Evolutionary conservation across 2,329 filamentous ascomycete species (phyloP).

Genomic region (Xylariaceae sp.): DNA sequence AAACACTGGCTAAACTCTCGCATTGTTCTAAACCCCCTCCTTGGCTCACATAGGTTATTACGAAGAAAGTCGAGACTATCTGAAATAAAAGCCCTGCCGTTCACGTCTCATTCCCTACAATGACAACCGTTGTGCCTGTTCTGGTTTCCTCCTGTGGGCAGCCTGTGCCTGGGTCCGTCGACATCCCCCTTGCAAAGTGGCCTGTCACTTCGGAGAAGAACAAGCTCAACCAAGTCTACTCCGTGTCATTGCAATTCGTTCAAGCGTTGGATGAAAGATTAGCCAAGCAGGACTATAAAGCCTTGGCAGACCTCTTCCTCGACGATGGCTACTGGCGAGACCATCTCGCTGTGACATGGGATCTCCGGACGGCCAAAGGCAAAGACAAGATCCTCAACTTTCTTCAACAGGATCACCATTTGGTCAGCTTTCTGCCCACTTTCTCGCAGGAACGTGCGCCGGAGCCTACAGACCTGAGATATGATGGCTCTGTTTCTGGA

Average conservation of each 20-base stretch:
- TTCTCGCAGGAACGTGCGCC: slow-evolving; percentile 38
- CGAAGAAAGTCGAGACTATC: neutral
- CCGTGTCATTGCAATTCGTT: slow-evolving; percentile 35
- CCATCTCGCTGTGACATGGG: slow-evolving; percentile 51
- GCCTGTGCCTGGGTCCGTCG: slow-evolving; percentile 33
- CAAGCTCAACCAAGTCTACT: slow-evolving; percentile 32
- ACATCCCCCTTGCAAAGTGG: slow-evolving; percentile 37
- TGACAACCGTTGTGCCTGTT: slow-evolving; percentile 9
- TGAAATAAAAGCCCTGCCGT: neutral
- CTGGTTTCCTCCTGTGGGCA: slow-evolving; percentile 27
- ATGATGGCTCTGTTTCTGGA: slow-evolving; percentile 39
- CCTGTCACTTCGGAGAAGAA: slow-evolving; percentile 33
- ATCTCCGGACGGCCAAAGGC: slow-evolving; percentile 49
- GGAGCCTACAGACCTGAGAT: slow-evolving; percentile 38
- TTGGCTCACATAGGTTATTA: neutral
- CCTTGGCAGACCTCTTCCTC: slow-evolving; percentile 41
- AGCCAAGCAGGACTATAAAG: slow-evolving; percentile 29
- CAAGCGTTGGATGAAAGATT: slow-evolving; percentile 37
- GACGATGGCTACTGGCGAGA: slow-evolving; percentile 53
- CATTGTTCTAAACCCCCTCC: no score
- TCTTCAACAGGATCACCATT: slow-evolving; percentile 30
- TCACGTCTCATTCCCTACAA: slow-evolving; percentile 1
- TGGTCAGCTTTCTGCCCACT: slow-evolving; percentile 36
- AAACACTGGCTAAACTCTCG: neutral
- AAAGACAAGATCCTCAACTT: slow-evolving; percentile 35